These are phyloP conservation scores for Purpureocillium lavendulum DNA, from an alignment of 2,329 filamentous ascomycete species.

Conservation along the genomic window DNA sequence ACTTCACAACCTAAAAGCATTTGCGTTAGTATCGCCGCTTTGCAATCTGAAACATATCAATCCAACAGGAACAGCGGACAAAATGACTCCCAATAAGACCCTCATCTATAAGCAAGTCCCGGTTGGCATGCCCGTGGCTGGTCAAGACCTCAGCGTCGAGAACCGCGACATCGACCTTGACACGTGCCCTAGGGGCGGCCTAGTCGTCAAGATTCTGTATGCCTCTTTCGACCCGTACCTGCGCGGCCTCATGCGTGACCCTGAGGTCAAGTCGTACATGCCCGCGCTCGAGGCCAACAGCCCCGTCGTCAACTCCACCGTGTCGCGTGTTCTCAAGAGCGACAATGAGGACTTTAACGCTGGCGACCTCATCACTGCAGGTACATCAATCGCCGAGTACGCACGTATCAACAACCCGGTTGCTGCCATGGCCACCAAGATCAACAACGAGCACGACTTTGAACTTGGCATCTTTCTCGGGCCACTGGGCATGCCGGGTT, in stretches of 20 bases:
- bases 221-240: constrained; percentile 79
- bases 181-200: constrained; percentile 50
- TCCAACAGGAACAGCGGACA: no score
- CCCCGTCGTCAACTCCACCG: constrained; percentile 54
- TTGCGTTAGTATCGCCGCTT: no score
- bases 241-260: constrained; percentile 66
- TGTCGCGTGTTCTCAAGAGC: constrained; percentile 65
- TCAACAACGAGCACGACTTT: constrained; percentile 63
- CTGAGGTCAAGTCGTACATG: constrained; percentile 52
- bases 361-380: constrained; percentile 57
- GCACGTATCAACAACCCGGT: constrained; percentile 40
- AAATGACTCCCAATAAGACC: constrained; percentile 55
- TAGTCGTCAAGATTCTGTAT: constrained; percentile 64
- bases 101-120: constrained; percentile 67
- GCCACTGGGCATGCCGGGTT: constrained; percentile 51
- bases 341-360: constrained; percentile 52
- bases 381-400: constrained; percentile 62
- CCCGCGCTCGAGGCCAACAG: constrained; percentile 46
- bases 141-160: constrained; percentile 63
- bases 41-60: no score
- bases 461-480: constrained; percentile 64
- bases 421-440: constrained; percentile 35
- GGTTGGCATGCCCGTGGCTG: constrained; percentile 55
- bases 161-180: constrained; percentile 58
- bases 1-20: no score